Percentiles rank a stretch among this genome's conserved stretches.
These are phyloP conservation scores for Diaporthe aspalathi DNA, from an alignment of 2,329 filamentous ascomycete genomes.

Conservation along the genomic window DNA sequence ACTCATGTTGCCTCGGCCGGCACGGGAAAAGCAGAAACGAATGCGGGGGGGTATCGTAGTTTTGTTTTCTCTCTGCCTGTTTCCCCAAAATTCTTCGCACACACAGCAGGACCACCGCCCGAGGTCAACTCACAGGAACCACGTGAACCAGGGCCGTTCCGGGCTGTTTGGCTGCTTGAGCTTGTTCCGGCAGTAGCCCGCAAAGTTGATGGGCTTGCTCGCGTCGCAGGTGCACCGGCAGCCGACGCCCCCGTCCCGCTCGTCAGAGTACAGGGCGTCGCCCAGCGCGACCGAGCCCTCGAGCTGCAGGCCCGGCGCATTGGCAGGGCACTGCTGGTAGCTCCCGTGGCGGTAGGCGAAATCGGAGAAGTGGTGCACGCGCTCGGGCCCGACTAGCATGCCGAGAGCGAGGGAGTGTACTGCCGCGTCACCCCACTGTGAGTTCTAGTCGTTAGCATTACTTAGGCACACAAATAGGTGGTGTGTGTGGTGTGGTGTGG, in stretches of 20 bases:
- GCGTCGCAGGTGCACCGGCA: constrained; percentile 56
- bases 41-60: constrained; percentile 29
- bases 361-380: constrained; percentile 58
- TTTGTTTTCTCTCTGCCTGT: background rate
- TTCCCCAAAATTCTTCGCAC: too few relatives aligned
- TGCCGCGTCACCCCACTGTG: constrained; percentile 57
- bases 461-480: too few relatives aligned
- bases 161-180: constrained; percentile 51
- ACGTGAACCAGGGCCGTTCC: constrained; percentile 48
- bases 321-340: constrained; percentile 49
- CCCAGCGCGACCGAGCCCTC: constrained; percentile 48
- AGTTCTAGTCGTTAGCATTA: constrained; percentile 15
- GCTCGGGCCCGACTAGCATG: constrained; percentile 53
- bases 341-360: constrained; percentile 56
- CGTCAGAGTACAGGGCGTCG: constrained; percentile 38
- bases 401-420: constrained; percentile 57
- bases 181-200: constrained; percentile 51
- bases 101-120: too few relatives aligned
- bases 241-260: constrained; percentile 50
- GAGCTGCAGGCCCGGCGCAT: constrained; percentile 52
- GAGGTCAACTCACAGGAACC: constrained; percentile 48
- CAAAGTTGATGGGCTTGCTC: constrained; percentile 47
- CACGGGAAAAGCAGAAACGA: constrained; percentile 29
- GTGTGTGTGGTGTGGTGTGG: too few relatives aligned
- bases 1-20: constrained; percentile 19